Base-by-base conservation (phyloP, 352 stramenopile genomes). In the Globisporangium nodosum region DNA sequence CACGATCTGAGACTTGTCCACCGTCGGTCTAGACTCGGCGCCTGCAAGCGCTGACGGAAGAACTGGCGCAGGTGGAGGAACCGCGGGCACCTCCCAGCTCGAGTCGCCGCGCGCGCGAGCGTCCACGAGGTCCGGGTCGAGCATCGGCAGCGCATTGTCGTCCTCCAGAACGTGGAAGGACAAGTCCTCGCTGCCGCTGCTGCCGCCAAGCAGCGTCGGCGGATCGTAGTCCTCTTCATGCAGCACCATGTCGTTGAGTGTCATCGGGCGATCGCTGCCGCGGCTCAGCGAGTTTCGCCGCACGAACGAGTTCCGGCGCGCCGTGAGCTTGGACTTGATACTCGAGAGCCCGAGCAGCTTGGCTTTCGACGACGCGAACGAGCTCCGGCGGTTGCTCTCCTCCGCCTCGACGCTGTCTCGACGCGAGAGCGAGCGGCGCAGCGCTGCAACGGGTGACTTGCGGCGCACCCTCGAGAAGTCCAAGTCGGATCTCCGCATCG, bases 91-190 rank as follows among this genome's bases (percentile, higher is more conserved):
- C 20, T 71, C 68, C 68, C 70, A 79, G 56, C 70, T 74, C 49
- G 71, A 78, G 57, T 80, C 70, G 20, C 54, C 64, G 43, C 70
- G 70, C 12, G 47, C 64, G 43, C 64, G 64, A 3, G 61, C 30
- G 52, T 82, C 70, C 30, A 76, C 63, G 18, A 50, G 58, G 6
- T 66, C 57, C 37, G 61, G 52, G 20, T 79, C 69, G 46, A 78
- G 58, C 70, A 76, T 78, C 0, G 68, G 66, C 8, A 76, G 30
- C 5, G 69, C 61, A 11, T 18, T 47, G n/a, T 52, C 43, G 30
- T 54, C 24, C 53, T 48, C 6, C 63, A 35, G 33, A 18, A 42
- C 11, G 16, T 49, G 40, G 42, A 52, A 52, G 12, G 48, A 45
- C 6, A 52, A 24, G 27, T 42, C 20, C 11, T 24, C 40, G 21